Conservation (phyloP, 257 asterid genomes). For the Primulina huaijiensis region DNA sequence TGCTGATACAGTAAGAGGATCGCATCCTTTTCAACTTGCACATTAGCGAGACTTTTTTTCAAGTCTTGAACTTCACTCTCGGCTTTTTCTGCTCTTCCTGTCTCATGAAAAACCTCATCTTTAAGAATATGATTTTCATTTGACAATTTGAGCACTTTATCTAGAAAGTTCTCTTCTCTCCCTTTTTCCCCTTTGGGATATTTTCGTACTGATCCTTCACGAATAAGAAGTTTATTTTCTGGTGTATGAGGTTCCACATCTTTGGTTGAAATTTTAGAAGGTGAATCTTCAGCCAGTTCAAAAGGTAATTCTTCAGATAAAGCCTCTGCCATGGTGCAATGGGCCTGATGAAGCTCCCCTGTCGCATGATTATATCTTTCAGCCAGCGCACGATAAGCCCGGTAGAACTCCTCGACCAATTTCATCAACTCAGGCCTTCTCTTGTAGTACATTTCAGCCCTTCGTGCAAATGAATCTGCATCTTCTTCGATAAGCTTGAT, state of each 20-base stretch:
- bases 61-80: conserved; percentile 41
- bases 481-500: conserved; percentile 93
- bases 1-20: conserved; percentile 40
- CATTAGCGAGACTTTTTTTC: conserved; percentile 32
- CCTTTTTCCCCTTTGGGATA: conserved; percentile 25
- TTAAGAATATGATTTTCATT: conserved; percentile 32
- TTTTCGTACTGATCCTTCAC: conserved; percentile 26
- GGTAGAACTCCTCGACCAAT: conserved; percentile 86
- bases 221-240: background rate
- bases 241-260: background rate
- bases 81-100: conserved; percentile 38
- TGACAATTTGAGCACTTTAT: background rate
- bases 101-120: conserved; percentile 49
- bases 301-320: background rate
- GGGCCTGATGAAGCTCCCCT: conserved; percentile 51
- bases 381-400: conserved; percentile 90
- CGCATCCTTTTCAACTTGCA: conserved; percentile 36
- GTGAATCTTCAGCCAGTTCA: background rate
- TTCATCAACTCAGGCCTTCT: conserved; percentile 93
- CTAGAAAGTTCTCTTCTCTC: conserved; percentile 28
- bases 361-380: conserved; percentile 82
- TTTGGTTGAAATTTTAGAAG: conserved; percentile 30
- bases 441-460: conserved; percentile 95
- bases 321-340: background rate
- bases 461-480: conserved; percentile 90